Conservation (phyloP, 805 yeast species). For the Danielozyma ontarioensis region DNA sequence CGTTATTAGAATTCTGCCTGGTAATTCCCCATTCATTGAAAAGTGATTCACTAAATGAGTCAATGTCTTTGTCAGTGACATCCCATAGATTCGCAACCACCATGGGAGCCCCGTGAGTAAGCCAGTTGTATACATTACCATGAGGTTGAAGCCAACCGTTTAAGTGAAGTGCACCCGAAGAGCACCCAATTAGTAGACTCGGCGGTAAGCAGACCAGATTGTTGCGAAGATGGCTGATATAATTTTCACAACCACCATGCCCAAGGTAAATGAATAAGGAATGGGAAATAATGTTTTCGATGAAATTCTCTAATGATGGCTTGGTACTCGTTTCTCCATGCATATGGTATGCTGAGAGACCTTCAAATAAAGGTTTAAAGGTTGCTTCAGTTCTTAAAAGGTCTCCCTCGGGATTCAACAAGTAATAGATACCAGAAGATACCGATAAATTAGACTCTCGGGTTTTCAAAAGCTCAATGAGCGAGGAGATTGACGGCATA, state of each 20-base stretch:
- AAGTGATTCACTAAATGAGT: conserved; percentile 59
- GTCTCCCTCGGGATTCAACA: conserved; percentile 83
- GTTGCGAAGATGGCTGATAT: conserved; percentile 40
- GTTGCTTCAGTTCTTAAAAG: conserved; percentile 58
- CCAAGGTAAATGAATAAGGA: conserved; percentile 76
- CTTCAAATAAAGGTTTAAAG: conserved; percentile 46
- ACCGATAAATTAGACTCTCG: not conserved
- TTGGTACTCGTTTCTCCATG: conserved; percentile 9
- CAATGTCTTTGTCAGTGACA: conserved; percentile 94
- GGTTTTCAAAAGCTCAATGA: conserved; percentile 34
- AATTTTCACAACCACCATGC: conserved; percentile 96
- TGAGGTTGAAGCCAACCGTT: conserved; percentile 63
- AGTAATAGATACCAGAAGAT: conserved; percentile 34
- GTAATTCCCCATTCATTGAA: conserved; percentile 65
- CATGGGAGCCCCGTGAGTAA: conserved; percentile 78
- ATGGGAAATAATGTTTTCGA: conserved; percentile 30
- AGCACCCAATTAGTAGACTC: conserved; percentile 77
- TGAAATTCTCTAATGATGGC: conserved; percentile 56
- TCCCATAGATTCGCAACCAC: conserved; percentile 90
- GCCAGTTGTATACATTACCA: conserved; percentile 73
- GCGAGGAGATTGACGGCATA: conserved; percentile 56
- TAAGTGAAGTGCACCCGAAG: conserved; percentile 65
- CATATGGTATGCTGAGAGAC: conserved; percentile 12
- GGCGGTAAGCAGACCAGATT: conserved; percentile 36
- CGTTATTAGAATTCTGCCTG: not conserved